Evolutionary conservation across 306 rosid genomes (phyloP), one percentile per base, ranked within the genome.

Genomic region (Echinosophora koreensis): DNA sequence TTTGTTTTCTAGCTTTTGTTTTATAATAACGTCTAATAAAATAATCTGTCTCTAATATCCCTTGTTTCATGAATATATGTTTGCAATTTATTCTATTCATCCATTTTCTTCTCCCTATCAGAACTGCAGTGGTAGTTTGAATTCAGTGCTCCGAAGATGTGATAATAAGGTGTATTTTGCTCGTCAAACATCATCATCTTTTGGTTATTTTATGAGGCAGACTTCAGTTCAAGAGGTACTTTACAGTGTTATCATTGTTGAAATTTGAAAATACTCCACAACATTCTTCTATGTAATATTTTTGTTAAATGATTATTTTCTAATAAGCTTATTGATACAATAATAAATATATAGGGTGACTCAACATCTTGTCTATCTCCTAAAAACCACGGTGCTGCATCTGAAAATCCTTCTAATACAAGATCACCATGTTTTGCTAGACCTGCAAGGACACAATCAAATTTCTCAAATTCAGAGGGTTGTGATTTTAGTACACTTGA

Each of bases 141-240:
- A 86, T 84, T 85, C 93, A 64, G 87, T 84, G 52, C 78, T 63
- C 42, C 38, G 80, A 44, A 88, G 95, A 80, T 27, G 82, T 34
- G 92, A 87, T 63, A 90, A 84, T 67, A 88, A 62, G 69, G 18
- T 84, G 79, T 69, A 59, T 79, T 90, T 92, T 57, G 93, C 93
- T 3, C 85, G 93, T 67, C 96, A 88, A 79, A 87, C 89, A 68
- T 85, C 97, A 56, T 74, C 80, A 47, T 84, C 93, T 70, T 80
- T 77, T 61, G 89, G 86, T 64, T 74, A 76, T 71, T 92, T 88
- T 80, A 92, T 90, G 95, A 87, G 91, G 84, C 91, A 81, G 59
- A 72, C 85, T 67, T 78, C 89, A 41, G 51, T 9, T 44, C 74
- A 84, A 46, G 87, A 87, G 94, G 96, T 90, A 67, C 73, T 80